Base-by-base conservation (phyloP, 108 stramenopile species). In the Phaeodactylum tricornutum region DNA sequence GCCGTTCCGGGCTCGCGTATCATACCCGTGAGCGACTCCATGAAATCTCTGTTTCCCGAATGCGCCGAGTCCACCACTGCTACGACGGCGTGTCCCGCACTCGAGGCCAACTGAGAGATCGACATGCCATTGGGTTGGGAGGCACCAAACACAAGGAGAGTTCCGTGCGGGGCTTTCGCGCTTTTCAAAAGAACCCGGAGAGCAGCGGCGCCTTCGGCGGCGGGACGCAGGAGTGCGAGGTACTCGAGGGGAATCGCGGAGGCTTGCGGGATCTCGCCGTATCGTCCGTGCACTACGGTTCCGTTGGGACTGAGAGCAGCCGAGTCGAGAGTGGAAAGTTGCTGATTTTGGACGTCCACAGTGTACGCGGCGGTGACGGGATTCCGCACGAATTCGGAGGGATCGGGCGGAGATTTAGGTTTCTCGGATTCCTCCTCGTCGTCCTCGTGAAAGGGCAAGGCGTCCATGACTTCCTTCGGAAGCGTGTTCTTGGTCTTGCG, bases 321-420 rank as follows among this genome's bases (percentile, higher is more conserved):
- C 15, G 81, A 82, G 50, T 89, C 87, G 19, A 62, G 51, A 4
- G 68, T 62, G 16, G 81, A 82, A 17, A 80, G 24, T 31, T 66
- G 39, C 0, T 35, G 38, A 15, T 60, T 57, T 4, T 47, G 54
- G 5, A 65, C 23, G 49, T 87, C 81, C 21, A 89, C 69, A 20
- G 71, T 60, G 50, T 89, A 81, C n/a, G 80, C 87, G 17, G 87
- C 84, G 12, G 80, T 75, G 8, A 89, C 87, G 7, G 81, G 75
- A 31, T 59, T 57, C 11, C 67, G 61, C 14, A 63, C 40, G 43
- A 72, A 75, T 5, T 60, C 59, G 55, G 67, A 68, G 22, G 77
- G 76, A 32, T 77, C 74, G 7, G 40, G 40, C n/a, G 3, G 5
- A 3, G 38, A 16, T 3, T 16, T 40, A 8, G 38, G n/a, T n/a